A percentile compares a stretch with the other conserved stretches of the same genome.
These are phyloP conservation scores for Cyclaneusma minus DNA, from an alignment of 2,329 filamentous ascomycete genomes.

Conservation along the genomic window DNA sequence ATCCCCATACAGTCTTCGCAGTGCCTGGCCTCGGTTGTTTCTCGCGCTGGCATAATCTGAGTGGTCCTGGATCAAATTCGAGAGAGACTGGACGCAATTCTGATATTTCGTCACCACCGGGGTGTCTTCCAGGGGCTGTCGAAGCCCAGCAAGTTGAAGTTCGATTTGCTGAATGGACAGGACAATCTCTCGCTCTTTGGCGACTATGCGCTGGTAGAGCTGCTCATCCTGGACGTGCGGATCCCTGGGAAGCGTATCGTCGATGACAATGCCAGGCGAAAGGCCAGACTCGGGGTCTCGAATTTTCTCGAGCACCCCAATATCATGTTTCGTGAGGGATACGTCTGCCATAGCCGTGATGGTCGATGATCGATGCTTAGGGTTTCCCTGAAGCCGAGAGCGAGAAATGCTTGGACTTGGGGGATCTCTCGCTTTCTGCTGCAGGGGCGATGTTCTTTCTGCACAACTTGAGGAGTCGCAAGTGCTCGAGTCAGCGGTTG, in stretches of 20 bases:
- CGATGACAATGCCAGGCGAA: conserved; percentile 34
- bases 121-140: conserved; percentile 6
- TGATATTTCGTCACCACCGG: conserved; percentile 28
- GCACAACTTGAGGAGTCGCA: too few relatives aligned
- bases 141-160: conserved; percentile 28
- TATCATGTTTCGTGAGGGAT: conserved; percentile 39
- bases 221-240: conserved; percentile 35
- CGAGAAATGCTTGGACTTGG: too few relatives aligned
- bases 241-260: conserved; percentile 31
- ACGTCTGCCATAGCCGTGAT: conserved; percentile 30
- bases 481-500: too few relatives aligned
- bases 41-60: conserved; percentile 57
- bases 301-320: conserved; percentile 50
- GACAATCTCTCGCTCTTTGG: conserved; percentile 37
- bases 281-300: conserved; percentile 50
- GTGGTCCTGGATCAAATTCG: conserved; percentile 36
- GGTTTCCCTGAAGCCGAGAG: background rate
- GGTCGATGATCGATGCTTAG: background rate
- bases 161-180: conserved; percentile 38
- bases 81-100: conserved; percentile 31
- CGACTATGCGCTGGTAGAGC: conserved; percentile 34
- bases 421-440: too few relatives aligned
- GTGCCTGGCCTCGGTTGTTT: conserved; percentile 60
- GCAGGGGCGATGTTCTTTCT: too few relatives aligned
- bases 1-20: conserved; percentile 47